phyloP scores from a whole-genome alignment of 169 alveolate species.

The Besnoitia besnoiti region DNA sequence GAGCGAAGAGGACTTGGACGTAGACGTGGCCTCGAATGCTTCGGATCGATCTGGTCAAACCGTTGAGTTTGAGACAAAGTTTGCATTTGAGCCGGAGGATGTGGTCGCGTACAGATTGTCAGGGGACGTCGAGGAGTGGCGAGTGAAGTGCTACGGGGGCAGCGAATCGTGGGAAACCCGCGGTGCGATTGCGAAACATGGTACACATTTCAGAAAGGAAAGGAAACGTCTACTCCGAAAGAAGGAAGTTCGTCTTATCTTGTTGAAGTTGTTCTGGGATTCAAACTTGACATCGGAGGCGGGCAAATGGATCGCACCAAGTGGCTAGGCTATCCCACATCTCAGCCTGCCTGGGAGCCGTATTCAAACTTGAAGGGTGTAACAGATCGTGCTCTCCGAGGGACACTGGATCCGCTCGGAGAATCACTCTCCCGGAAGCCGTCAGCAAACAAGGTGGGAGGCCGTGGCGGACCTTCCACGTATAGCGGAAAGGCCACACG shows the following conservation, averaged over 20 bases:
- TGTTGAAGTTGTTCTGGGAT: not conserved
- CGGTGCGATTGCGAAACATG: not conserved
- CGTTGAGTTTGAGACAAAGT: not conserved
- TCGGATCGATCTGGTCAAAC: not conserved
- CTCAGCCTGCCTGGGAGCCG: not conserved
- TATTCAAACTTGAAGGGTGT: not conserved
- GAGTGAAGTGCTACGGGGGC: not conserved
- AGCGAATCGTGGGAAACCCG: not conserved
- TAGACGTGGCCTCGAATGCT: not conserved
- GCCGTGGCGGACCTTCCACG: too few species aligned
- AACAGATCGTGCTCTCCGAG: not conserved
- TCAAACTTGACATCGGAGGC: not conserved
- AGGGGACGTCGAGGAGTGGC: not conserved
- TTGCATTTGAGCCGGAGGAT: not conserved
- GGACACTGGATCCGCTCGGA: not conserved
- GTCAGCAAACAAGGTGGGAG: too few species aligned
- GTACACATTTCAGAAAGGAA: not conserved
- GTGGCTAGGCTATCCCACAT: not conserved
- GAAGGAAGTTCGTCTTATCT: not conserved
- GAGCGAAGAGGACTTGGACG: not conserved
- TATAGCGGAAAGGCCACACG: not conserved
- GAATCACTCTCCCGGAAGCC: too few species aligned
- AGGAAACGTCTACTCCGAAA: not conserved
- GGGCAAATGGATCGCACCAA: not conserved
- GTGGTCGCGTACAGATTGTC: not conserved